Base-by-base conservation (phyloP, 345 rosid genomes). In the Gossypium ekmanianum region DNA sequence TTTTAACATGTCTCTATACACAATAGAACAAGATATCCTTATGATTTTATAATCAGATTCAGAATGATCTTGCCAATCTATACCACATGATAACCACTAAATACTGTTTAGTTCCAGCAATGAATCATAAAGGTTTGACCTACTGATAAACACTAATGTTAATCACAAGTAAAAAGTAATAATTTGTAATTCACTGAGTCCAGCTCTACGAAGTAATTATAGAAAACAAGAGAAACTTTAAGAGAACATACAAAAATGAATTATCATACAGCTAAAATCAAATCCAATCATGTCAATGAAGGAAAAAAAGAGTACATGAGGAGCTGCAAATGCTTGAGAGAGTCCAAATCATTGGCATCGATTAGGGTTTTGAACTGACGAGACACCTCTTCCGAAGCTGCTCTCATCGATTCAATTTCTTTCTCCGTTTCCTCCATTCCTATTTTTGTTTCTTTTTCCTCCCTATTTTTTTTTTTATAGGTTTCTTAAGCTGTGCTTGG, bases 311-410 rank as follows among this genome's bases (percentile, higher is more conserved):
- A 16, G 57, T 86, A 94, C 98, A 90, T 94, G 83, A 90, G 89
- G 43, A 87, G 84, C 81, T 92, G 98, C 80, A 77, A 76, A 57
- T 89, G 98, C 82, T 80, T 91, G 79, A 92, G 87, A 62, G 94
- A 84, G 29, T 85, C 85, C 26, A 94, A 75, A 79, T 89, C 90
- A 43, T 87, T 72, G 2, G 77, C 29, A 20, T 90, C 78, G 57
- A 91, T 85, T 55, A 94, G 92, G 81, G 96, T 88, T 80, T 83
- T 89, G 83, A 91, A 94, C 76, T 94, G 92, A n/a, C 70, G 63
- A 67, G 95, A 87, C 1, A 89, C 77, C 83, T 90, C 88, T 67
- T 83, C 52, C 16, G 97, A 88, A 78, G 98, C 91, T 68, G 72
- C 91, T 83, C 79, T 76, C 68, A 87, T 79, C n/a, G 87, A 44